Base-by-base conservation (phyloP, 2,329 filamentous ascomycete species). In the Huntiella decipiens region DNA sequence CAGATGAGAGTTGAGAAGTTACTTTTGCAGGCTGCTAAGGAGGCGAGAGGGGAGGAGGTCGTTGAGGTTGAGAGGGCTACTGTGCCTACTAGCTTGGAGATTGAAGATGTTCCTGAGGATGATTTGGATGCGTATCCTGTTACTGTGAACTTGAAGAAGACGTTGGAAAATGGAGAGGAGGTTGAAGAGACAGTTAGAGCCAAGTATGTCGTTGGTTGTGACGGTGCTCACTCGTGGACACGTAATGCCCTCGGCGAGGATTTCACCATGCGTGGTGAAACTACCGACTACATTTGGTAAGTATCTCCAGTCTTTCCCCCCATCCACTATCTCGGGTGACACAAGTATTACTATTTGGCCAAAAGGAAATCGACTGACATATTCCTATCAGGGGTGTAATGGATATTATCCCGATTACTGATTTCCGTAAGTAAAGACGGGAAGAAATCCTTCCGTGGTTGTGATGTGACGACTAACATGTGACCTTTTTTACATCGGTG, bases 1-100 rank as follows among this genome's bases (percentile, higher is more conserved):
- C 80, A 85, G 59, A 80, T 78, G 3, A 70, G 78, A 1, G 74
- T 83, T 50, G 79, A 84, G 55, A 63, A 68, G 1, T 79, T 77
- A 56, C 76, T 81, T 53, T 62, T 79, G 0, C 74, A 80, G 51
- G 67, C 70, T 39, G 71, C 80, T 44, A 66, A 67, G 51, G 60
- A 71, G 45, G 58, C 71, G 53, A 32, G 37, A 10, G 70, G 67
- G 2, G 66, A 69, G 8, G 38, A 46, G 3, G 55, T 56, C 37
- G 67, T 77, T 40, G 55, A 57, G 4, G 66, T 82, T 10, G 77
- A 82, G 53, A 66, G 76, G 3, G 70, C 68, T 0, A 67, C 79
- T 2, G 57, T 80, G 6, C 76, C 77, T 0, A 65, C 70, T 35
- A 61, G 61, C 0, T 60, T 81, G 2, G 56, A 64, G 1, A 67